Base-by-base conservation (phyloP, 805 yeast genomes). In the Pichia deserticola region DNA sequence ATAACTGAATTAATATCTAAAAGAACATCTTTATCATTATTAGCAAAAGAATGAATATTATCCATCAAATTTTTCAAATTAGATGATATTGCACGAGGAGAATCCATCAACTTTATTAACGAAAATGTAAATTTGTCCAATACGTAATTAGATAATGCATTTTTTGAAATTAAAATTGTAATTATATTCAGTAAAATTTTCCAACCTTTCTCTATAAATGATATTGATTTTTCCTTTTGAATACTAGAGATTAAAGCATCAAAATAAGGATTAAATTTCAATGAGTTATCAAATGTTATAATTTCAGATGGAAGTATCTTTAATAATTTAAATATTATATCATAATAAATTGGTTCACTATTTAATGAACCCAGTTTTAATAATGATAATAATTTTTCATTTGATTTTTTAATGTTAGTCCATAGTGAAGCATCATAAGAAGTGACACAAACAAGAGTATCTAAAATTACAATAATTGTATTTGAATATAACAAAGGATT, bases 361-460 rank as follows among this genome's bases (percentile, higher is more conserved):
- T 71, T 72, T 43, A 82, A 69, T 2, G 79, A 77, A 0, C 89
- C 85, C 12, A 79, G 53, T 11, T 66, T 66, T 25, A 85, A 55
- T 53, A 82, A 74, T 0, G 66, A 73, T 1, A 69, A 42, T 10
- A 85, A 58, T 51, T 72, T 73, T 4, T 70, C 71, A 15, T 71
- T 69, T 1, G 79, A 55, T 4, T 66, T 66, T 49, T 82, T 83
- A 25, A 74, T 76, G 4, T 71, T 64, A 1, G 45, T 20, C 83
- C 88, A 82, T 44, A 84, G 69, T 32, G 70, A 75, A 15, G 73
- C 68, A 53, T 78, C 76, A 40, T 71, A 64, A n/a, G 63, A 60
- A 13, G 77, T 71, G 30, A 83, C 55, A 0, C 67, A 56, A 4
- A 70, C 63, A 36, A 84, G 57, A 0, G 80, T 67, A 12, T 74